phyloP scores from a whole-genome alignment of 2,329 filamentous ascomycete species.

The Davidsoniella neocaledoniae region DNA sequence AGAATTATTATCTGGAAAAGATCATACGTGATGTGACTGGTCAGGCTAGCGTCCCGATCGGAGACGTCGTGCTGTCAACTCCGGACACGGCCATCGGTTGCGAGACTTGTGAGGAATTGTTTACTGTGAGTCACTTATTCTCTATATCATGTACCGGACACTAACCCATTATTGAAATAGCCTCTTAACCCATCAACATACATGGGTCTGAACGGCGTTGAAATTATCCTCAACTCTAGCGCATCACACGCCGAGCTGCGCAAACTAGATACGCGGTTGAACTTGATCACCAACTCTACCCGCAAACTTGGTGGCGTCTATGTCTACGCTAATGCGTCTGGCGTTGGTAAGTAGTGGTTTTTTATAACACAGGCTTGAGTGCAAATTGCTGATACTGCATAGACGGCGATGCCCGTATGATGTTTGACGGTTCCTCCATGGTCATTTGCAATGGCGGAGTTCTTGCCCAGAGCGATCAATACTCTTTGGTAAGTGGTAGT shows the following conservation, averaged over 20 bases:
- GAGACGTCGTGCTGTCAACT: conserved; percentile 24
- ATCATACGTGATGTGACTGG: conserved; percentile 19
- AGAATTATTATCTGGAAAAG: conserved; percentile 23
- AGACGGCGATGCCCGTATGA: conserved; percentile 18
- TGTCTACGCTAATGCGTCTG: conserved; percentile 23
- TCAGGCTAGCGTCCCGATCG: conserved; percentile 23
- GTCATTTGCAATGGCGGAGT: conserved; percentile 39
- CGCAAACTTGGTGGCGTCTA: conserved; percentile 43
- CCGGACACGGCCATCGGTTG: conserved; percentile 23
- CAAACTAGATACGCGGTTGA: conserved; percentile 47
- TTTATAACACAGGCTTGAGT: background rate
- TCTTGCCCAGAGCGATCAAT: conserved; percentile 46
- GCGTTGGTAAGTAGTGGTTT: conserved; percentile 10
- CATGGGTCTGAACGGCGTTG: conserved; percentile 48
- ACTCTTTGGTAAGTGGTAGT: conserved; percentile 30
- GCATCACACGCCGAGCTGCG: conserved; percentile 33
- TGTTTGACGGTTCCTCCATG: conserved; percentile 24
- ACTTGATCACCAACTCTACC: conserved; percentile 50
- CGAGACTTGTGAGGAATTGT: conserved; percentile 26
- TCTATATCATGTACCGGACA: background rate
- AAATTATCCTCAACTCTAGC: conserved; percentile 19
- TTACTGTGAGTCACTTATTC: conserved; percentile 13
- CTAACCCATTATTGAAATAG: background rate
- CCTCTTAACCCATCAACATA: conserved; percentile 29
- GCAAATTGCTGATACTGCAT: conserved; percentile 2